phyloP scores from a whole-genome alignment of 768 basidiomycete species.

The Naganishia kalamii region DNA sequence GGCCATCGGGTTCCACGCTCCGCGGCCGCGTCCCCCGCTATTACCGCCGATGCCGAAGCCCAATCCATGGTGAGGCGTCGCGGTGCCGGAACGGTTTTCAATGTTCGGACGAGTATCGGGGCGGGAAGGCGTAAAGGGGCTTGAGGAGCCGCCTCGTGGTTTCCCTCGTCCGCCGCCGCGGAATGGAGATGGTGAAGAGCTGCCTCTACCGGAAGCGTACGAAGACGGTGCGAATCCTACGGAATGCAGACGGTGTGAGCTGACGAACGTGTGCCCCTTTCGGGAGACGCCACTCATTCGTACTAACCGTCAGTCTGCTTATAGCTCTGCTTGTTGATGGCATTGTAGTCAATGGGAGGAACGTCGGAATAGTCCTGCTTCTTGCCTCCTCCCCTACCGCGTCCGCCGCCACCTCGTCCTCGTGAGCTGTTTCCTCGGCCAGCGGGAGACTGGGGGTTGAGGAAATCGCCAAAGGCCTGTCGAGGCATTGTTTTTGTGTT shows the following conservation, averaged over 20 bases:
- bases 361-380: conserved; percentile 20
- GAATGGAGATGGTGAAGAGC: not conserved
- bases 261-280: not conserved
- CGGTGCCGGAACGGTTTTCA: conserved; percentile 7
- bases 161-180: conserved; percentile 5
- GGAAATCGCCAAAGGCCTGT: conserved; percentile 25
- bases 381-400: conserved; percentile 6
- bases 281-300: not conserved
- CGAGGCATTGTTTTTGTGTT: conserved; percentile 15
- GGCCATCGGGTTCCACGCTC: not conserved
- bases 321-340: conserved; percentile 24
- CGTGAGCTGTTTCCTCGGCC: conserved; percentile 11
- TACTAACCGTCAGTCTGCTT: conserved; percentile 22
- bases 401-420: conserved; percentile 13
- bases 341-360: conserved; percentile 21
- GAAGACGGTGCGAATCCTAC: conserved; percentile 13
- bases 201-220: not conserved
- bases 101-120: not conserved
- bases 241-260: not conserved
- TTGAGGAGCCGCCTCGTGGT: not conserved
- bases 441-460: not conserved
- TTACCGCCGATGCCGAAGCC: no score
- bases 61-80: conserved; percentile 9
- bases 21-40: conserved; percentile 4
- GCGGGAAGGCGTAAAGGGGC: not conserved